Percentiles rank a stretch among this genome's conserved stretches.
These are phyloP conservation scores for Actinidia arguta DNA, from an alignment of 179 eudicot species.

Conservation along the genomic window DNA sequence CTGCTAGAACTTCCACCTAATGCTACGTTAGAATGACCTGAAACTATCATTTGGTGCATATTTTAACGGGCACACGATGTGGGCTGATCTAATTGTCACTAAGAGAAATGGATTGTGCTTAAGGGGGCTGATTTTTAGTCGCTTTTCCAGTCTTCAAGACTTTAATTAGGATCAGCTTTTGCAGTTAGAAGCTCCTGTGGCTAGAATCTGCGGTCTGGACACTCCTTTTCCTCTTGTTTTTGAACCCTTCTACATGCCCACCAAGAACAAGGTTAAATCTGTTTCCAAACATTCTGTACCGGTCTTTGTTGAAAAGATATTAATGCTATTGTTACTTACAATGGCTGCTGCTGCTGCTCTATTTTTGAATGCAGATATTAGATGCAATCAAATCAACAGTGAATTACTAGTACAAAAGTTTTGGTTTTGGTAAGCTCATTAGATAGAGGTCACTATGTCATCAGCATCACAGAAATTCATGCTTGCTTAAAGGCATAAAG, in stretches of 20 bases:
- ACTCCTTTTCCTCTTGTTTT: conserved; percentile 98
- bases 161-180: conserved; percentile 13
- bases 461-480: conserved; percentile 4
- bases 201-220: conserved; percentile 31
- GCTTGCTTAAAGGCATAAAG: neutral
- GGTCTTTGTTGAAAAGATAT: neutral
- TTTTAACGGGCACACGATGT: no score
- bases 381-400: conserved; percentile 93
- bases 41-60: no score
- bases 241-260: conserved; percentile 85
- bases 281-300: neutral
- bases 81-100: no score
- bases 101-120: neutral
- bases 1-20: no score
- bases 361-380: conserved; percentile 64
- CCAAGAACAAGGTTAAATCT: conserved; percentile 76
- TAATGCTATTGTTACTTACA: conserved; percentile 6
- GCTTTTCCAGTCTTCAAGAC: neutral
- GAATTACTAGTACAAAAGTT: conserved; percentile 49
- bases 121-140: neutral
- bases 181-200: neutral
- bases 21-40: no score
- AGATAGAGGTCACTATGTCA: neutral
- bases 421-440: no score
- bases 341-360: neutral